Percentiles rank a stretch among this genome's conserved stretches.
These are phyloP conservation scores for Acer negundo DNA, from an alignment of 345 rosid species.

Conservation along the genomic window DNA sequence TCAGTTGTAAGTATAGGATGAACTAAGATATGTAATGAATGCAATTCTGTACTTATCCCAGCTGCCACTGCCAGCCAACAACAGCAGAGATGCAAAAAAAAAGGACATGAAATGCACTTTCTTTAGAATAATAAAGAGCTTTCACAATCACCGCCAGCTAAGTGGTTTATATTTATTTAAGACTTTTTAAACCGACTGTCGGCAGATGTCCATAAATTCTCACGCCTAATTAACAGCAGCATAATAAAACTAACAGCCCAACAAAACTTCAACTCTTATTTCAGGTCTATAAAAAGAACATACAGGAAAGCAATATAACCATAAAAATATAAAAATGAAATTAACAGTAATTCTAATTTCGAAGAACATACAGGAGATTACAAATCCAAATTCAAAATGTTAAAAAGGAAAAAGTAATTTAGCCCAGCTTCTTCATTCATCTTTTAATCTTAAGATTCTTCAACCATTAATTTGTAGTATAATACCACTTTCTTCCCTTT, in stretches of 20 bases:
- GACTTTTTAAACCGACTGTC: too few species aligned
- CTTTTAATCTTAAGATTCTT: neutral
- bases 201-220: too few species aligned
- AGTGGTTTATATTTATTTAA: neutral
- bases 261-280: neutral
- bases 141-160: slow-evolving; percentile 9
- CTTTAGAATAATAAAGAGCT: neutral
- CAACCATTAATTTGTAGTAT: neutral
- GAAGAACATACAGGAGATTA: too few species aligned
- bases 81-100: neutral
- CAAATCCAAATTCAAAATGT: too few species aligned
- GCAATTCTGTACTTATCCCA: too few species aligned
- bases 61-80: neutral
- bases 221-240: too few species aligned
- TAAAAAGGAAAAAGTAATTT: too few species aligned
- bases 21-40: too few species aligned
- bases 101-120: too few species aligned
- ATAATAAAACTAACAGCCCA: neutral
- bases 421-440: neutral
- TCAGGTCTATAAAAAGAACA: too few species aligned
- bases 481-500: neutral
- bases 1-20: too few species aligned
- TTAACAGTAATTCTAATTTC: neutral
- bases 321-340: neutral
- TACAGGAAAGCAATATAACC: neutral